Base-by-base conservation (phyloP, 306 rosid species). In the Lotus japonicus region DNA sequence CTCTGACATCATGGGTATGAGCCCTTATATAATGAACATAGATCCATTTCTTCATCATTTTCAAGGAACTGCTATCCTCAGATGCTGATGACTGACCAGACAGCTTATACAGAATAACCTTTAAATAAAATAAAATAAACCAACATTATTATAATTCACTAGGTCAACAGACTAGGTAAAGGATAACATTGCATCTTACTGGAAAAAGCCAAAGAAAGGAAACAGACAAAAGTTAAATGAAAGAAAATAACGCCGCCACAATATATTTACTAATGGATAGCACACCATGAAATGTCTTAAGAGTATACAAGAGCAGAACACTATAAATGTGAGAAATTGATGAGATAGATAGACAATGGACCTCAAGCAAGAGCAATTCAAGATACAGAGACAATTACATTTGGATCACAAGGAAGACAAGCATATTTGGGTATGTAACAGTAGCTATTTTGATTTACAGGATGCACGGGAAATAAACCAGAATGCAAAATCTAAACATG, bases 71-170 rank as follows among this genome's bases (percentile, higher is more conserved):
- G 46, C 81, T 67, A 74, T 55, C 77, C 3, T 71, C 56, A n/a
- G 91, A 76, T 36, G 79, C 71, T 31, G 38, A 43, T n/a, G 79
- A 69, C 72, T 79, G 83, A 10, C 81, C 68, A 67, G 95, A 84
- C 28, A 86, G 89, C 88, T 85, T 92, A 71, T 88, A 95, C 11
- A 94, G 92, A 80, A 94, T 79, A 79, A 94, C 92, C 99, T 94
- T 67, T 80, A 83, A 68, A 79, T 28, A 61, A 58, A 62, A 68
- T 39, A 72, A 78, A 35, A 49, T 54, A 68, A 71, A 59, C 33
- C 66, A 59, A 33, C 19, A 59, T 76, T 49, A 73, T 43, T 61
- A 66, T 58, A 33, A 55, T 44, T 71, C 68, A 54, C 33, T 44
- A 49, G 65, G 13, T 9, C 70, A 66, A 50, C 41, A 26, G 31